Evolutionary conservation across 768 basidiomycete species (phyloP), one percentile per base, ranked within the genome.

Genomic region (Leccinum fibrillosum): DNA sequence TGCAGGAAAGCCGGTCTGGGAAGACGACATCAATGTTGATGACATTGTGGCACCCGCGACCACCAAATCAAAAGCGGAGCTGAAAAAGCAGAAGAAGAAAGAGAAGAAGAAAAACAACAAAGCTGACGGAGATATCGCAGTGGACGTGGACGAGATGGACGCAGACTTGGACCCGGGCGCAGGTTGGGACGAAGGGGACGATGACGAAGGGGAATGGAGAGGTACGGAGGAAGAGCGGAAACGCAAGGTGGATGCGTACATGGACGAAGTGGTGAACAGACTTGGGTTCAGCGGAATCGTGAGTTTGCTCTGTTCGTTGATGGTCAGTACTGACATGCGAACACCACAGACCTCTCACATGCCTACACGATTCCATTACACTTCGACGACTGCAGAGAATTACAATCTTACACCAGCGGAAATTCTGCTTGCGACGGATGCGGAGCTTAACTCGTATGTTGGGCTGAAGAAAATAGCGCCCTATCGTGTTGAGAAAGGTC

Each of bases 231-330:
- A 90, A 67, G 92, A 91, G 84, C 82, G 91, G 54, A 93, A 94
- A 72, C 78, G 80, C 52, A 88, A 88, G 66, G 72, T 94, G 58
- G 85, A 95, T 54, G 80, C 92, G 67, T 92, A 95, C 66, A 90
- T 98, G 89, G 89, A 94, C 60, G 91, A 94, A 71, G 78, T 98
- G 44, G 89, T 94, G 69, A 86, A 80, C 35, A 58, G 48, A 32
- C 79, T 98, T 17, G 96, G 98, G 60, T 96, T 98, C 77, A 98
- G 98, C 72, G 95, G 96, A 66, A 83, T 98, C 78, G 95, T 94
- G 59, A 66, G 87, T 78, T 28, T 47, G 4, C 30, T 23, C 47
- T 5, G 44, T 6, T 39, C 51, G 30, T n/a, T 39, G 48, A 10
- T 5, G 13, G 9, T n/a, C 13, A 48, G 21, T 26, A n/a, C 51